Conservation (phyloP, 208 protist species). For the Acanthamoeba triangularis region DNA sequence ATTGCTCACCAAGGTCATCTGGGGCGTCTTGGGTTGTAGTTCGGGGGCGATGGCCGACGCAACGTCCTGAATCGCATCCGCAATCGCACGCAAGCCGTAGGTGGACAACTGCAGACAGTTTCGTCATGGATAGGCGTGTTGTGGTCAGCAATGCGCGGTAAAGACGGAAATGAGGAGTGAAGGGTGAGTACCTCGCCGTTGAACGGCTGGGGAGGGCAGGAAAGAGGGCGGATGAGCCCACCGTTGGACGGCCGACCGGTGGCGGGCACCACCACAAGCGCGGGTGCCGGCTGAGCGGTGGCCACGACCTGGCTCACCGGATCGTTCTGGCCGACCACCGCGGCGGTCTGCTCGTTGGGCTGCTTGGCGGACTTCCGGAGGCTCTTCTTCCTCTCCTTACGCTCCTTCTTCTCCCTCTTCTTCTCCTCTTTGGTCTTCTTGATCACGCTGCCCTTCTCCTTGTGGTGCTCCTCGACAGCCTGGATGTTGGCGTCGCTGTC, state of each 20-base stretch:
- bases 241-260: not conserved
- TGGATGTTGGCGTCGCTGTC: not conserved
- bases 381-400: conserved; percentile 31
- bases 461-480: not conserved
- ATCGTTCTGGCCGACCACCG: not conserved
- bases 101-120: not conserved
- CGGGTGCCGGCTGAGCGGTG: not conserved
- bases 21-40: not conserved
- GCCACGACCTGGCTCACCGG: not conserved
- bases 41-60: not conserved
- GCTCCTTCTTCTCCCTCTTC: conserved; percentile 4
- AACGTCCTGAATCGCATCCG: conserved; percentile 10
- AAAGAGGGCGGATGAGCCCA: conserved; percentile 4
- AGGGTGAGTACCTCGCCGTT: conserved; percentile 11
- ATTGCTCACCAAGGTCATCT: conserved; percentile 30
- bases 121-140: not conserved
- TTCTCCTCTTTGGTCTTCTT: not conserved
- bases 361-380: not conserved
- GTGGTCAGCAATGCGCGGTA: not conserved
- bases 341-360: not conserved
- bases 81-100: conserved; percentile 55
- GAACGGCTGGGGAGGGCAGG: conserved; percentile 22
- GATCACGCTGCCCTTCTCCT: not conserved
- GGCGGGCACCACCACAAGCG: not conserved
- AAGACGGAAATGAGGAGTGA: not conserved